Evolutionary conservation across 2,329 filamentous ascomycete genomes (phyloP).

Genomic region (Hymenoscyphus repandus): DNA sequence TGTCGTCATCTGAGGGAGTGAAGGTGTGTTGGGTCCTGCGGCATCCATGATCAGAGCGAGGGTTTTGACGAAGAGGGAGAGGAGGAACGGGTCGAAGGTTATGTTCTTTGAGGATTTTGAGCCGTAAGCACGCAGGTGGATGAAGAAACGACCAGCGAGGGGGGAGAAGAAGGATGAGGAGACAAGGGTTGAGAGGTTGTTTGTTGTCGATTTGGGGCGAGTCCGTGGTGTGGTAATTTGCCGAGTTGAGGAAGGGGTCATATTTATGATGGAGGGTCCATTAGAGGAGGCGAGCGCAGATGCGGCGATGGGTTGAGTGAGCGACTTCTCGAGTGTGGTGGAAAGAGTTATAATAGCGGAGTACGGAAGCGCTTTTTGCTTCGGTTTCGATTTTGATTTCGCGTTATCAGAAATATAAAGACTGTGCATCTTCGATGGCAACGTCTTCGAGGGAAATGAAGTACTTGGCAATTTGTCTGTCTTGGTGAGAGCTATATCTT

Average conservation of each 20-base stretch:
- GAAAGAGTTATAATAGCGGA: slow-evolving; percentile 60
- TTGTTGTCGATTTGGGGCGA: slow-evolving; percentile 56
- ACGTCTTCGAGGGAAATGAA: slow-evolving; percentile 73
- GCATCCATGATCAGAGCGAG: slow-evolving; percentile 78
- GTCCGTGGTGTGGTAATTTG: slow-evolving; percentile 83
- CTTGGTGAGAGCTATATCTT: slow-evolving; percentile 30
- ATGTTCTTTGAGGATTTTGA: slow-evolving; percentile 46
- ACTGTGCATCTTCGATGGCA: slow-evolving; percentile 69
- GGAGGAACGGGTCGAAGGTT: slow-evolving; percentile 67
- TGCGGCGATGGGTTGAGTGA: slow-evolving; percentile 78
- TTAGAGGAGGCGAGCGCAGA: slow-evolving; percentile 73
- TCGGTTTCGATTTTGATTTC: slow-evolving; percentile 20
- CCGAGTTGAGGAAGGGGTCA: slow-evolving; percentile 1
- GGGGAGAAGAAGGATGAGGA: slow-evolving; percentile 80
- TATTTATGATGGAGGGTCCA: slow-evolving; percentile 47
- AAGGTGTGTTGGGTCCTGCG: slow-evolving; percentile 71
- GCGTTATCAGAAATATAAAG: slow-evolving; percentile 50
- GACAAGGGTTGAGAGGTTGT: slow-evolving; percentile 73
- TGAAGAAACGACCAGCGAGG: slow-evolving; percentile 73
- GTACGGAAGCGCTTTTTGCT: slow-evolving; percentile 11
- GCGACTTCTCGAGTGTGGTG: slow-evolving; percentile 59
- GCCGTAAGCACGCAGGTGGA: slow-evolving; percentile 50
- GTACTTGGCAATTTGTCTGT: slow-evolving; percentile 25
- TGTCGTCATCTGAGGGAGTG: slow-evolving; percentile 72
- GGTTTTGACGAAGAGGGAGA: slow-evolving; percentile 80